phyloP scores from a whole-genome alignment of 169 alveolate genomes.

The Eimeria necatrix region DNA sequence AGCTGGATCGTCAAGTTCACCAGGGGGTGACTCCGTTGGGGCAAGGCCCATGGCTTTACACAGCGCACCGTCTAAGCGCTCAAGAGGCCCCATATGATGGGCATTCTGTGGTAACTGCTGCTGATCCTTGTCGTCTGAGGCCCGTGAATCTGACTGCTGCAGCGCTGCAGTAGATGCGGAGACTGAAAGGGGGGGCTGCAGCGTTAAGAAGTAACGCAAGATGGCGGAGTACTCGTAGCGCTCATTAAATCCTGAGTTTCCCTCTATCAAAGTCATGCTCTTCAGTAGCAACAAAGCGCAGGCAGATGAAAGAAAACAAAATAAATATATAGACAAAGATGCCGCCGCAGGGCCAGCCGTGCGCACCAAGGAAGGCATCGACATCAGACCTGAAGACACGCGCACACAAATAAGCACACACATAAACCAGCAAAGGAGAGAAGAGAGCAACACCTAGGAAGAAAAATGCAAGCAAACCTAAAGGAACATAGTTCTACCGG shows the following conservation, averaged over 20 bases:
- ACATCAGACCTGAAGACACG: conserved; percentile 35
- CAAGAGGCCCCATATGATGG: not conserved
- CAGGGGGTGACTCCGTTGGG: not conserved
- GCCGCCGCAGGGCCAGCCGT: conserved; percentile 41
- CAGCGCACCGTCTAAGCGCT: not conserved
- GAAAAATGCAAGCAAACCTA: too few species aligned
- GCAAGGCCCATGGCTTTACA: not conserved
- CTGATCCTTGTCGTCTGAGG: not conserved
- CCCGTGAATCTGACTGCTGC: not conserved
- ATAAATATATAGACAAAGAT: conserved; percentile 3
- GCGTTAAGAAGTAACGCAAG: conserved; percentile 34
- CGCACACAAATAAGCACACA: not conserved
- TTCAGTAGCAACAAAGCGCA: conserved; percentile 54
- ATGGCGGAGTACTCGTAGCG: conserved; percentile 75
- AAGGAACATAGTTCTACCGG: not conserved
- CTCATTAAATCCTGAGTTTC: conserved; percentile 39
- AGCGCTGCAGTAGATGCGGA: not conserved
- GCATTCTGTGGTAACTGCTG: not conserved
- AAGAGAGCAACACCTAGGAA: not conserved
- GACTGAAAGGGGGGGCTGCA: not conserved
- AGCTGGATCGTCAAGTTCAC: not conserved
- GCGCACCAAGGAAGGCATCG: conserved; percentile 57
- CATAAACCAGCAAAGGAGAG: not conserved
- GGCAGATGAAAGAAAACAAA: conserved; percentile 32
- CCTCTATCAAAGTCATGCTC: conserved; percentile 60